Conservation (phyloP, 2,329 filamentous ascomycete genomes). For the Aspergillus uvarum region DNA sequence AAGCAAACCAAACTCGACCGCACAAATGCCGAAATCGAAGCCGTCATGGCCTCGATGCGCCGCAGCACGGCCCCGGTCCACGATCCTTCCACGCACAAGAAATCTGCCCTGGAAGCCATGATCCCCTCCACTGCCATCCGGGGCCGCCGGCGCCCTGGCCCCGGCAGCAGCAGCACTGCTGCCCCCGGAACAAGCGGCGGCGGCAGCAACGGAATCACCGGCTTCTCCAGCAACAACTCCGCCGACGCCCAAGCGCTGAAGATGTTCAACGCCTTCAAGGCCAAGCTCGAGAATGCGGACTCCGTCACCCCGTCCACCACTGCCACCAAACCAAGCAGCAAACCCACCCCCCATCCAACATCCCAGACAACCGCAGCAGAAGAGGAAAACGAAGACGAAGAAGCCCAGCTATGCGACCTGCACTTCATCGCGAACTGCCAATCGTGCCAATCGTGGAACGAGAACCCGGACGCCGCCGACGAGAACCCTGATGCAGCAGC, state of each 20-base stretch:
- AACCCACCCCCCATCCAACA: not conserved
- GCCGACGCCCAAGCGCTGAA: constrained; percentile 66
- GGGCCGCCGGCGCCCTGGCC: constrained; percentile 46
- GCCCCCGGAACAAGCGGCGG: constrained; percentile 51
- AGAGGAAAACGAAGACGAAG: constrained; percentile 68
- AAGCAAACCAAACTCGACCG: constrained; percentile 40
- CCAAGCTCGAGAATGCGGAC: constrained; percentile 62
- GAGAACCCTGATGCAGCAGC: not conserved
- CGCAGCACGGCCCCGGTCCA: constrained; percentile 32
- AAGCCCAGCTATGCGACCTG: constrained; percentile 79
- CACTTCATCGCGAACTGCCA: constrained; percentile 97
- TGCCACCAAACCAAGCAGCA: constrained; percentile 11
- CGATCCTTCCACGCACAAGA: constrained; percentile 33
- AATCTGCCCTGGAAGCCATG: constrained; percentile 49
- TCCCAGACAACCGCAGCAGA: constrained; percentile 13
- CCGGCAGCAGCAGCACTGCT: constrained; percentile 47
- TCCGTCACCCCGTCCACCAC: constrained; percentile 26
- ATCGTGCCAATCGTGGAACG: constrained; percentile 83
- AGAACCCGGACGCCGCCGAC: too few relatives aligned
- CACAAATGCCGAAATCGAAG: constrained; percentile 48
- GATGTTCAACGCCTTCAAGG: constrained; percentile 75
- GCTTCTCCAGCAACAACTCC: constrained; percentile 42
- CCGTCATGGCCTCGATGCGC: constrained; percentile 50
- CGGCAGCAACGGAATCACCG: constrained; percentile 55
- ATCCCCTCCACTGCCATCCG: constrained; percentile 50